phyloP scores from a whole-genome alignment of 176 grass and related monocot species.

The Carex myosuroides region DNA sequence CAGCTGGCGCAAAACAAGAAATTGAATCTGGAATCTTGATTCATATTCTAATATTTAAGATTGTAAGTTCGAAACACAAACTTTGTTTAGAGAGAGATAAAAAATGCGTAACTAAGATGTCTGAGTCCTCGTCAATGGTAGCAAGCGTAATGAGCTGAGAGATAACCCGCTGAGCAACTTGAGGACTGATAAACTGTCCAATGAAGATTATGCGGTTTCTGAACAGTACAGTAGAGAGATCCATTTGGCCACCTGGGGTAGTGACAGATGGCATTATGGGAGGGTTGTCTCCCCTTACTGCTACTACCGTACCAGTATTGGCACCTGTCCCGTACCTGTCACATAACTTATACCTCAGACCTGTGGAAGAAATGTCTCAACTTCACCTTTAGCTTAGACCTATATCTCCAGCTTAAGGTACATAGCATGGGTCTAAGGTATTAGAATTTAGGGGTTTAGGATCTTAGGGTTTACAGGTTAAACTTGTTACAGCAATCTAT shows the following conservation, averaged over 20 bases:
- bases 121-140: conserved; percentile 66
- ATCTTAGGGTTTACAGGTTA: neutral
- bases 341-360: conserved; percentile 9
- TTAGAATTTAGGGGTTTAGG: neutral
- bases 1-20: neutral
- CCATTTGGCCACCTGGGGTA: conserved; percentile 63
- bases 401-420: neutral
- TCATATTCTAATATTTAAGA: neutral
- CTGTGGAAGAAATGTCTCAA: neutral
- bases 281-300: conserved; percentile 62
- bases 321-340: conserved; percentile 14
- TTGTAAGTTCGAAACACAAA: neutral
- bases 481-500: neutral
- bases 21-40: neutral
- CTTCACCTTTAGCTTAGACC: neutral
- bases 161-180: conserved; percentile 90
- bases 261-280: conserved; percentile 78
- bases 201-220: conserved; percentile 89
- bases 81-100: neutral
- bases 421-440: neutral
- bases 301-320: conserved; percentile 43
- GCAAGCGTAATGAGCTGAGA: conserved; percentile 88
- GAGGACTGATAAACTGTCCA: conserved; percentile 78
- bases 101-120: conserved; percentile 62
- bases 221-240: conserved; percentile 65